Evolutionary conservation across 108 stramenopile species (phyloP).

Genomic region (Mediolabrus comicus): DNA sequence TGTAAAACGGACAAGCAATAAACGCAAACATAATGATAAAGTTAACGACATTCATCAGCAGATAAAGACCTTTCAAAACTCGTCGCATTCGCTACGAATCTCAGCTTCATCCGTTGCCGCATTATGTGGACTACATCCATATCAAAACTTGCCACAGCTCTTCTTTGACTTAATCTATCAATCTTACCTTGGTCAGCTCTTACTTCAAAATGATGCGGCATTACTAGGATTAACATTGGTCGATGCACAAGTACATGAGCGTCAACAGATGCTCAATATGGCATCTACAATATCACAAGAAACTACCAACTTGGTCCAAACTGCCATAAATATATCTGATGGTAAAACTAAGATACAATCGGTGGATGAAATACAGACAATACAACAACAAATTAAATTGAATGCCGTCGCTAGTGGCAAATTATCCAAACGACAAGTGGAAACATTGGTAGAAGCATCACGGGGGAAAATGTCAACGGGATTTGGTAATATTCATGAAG

Average conservation of each 20-base stretch:
- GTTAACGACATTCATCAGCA: too few relatives aligned
- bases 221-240: slow-evolving; percentile 52
- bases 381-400: slow-evolving; percentile 31
- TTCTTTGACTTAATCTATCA: slow-evolving; percentile 70
- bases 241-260: slow-evolving; percentile 36
- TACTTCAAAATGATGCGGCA: slow-evolving; percentile 53
- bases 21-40: too few relatives aligned
- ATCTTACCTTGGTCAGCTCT: slow-evolving; percentile 50
- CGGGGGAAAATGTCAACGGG: slow-evolving; percentile 58
- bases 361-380: slow-evolving; percentile 47
- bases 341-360: slow-evolving; percentile 36
- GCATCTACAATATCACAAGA: slow-evolving; percentile 52
- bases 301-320: slow-evolving; percentile 44
- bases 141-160: slow-evolving; percentile 49
- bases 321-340: slow-evolving; percentile 40
- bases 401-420: slow-evolving; percentile 42
- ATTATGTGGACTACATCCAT: slow-evolving; percentile 66
- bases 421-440: slow-evolving; percentile 42
- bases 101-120: slow-evolving; percentile 60
- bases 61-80: slow-evolving; percentile 52
- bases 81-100: slow-evolving; percentile 55
- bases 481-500: slow-evolving; percentile 70
- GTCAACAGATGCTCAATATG: slow-evolving; percentile 43
- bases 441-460: slow-evolving; percentile 46
- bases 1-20: too few relatives aligned